Evolutionary conservation across 2,329 filamentous ascomycete genomes (phyloP), one percentile per base, ranked within the genome.

Genomic region (Neonectria neomacrospora): DNA sequence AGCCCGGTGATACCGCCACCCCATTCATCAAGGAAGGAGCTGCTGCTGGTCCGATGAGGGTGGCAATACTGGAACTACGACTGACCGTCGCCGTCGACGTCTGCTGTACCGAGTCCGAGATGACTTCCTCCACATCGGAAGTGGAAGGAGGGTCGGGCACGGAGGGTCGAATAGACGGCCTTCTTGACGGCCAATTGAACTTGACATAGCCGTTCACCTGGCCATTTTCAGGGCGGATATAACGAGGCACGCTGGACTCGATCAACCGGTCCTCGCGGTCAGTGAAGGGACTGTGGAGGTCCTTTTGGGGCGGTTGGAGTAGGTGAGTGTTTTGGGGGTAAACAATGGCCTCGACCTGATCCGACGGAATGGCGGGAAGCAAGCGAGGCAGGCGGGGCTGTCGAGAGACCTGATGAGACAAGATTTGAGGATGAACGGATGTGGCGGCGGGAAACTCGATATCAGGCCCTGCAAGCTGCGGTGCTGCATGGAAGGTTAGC

Each of bases 181-280:
- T 64, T 64, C 45, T 70, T 54, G 63, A 65, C n/a, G 74, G 73
- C 77, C 77, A 79, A 52, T 75, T 72, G 50, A 80, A 78, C 56
- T 80, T 80, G 60, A 80, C 73, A 63, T 80, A 80, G 2, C 77
- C 76, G 52, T 80, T 79, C 32, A 80, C 76, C 45, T 71, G 71
- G 16, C 78, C 78, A 42, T 76, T 74, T 3, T 66, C 37, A 1
- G 78, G 78, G 6, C 77, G 73, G 42, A 45, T 11, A 56, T 75
- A 79, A 2, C 68, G 73, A 45, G 70, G 73, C 4, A 52, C 28
- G 5, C 51, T 30, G 1, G 63, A 65, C 20, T 67, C 58, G 20
- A 73, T 70, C 50, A 79, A 73, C 3, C 68, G 72, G 12, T 74
- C 76, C 28, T 75, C 50, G 20, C 67, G 72, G 26, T 77, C 75